These are phyloP conservation scores for Chrysochromulina parva DNA, from an alignment of 78 protist genomes.

Conservation along the genomic window DNA sequence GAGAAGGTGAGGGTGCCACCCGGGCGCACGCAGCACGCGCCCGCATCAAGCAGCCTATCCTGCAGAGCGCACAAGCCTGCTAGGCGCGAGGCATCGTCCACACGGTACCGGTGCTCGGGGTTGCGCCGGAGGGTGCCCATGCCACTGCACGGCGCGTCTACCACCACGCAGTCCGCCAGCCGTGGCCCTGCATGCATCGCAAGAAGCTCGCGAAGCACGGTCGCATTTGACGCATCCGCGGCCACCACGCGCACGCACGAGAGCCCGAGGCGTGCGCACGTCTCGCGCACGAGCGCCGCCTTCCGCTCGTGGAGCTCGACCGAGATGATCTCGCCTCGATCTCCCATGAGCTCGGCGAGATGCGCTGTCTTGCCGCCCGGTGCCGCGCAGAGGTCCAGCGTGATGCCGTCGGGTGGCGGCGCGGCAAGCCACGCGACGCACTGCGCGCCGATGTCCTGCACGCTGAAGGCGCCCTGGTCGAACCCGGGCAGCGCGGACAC, in stretches of 20 bases:
- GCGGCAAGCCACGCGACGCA: background rate
- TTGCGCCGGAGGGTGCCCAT: slow-evolving; percentile 2
- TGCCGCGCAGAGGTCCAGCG: slow-evolving; percentile 14
- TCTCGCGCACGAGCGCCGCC: background rate
- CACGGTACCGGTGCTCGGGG: background rate
- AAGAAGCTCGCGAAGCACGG: background rate
- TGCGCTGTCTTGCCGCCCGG: slow-evolving; percentile 16
- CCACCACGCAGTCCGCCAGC: background rate
- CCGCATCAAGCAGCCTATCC: background rate
- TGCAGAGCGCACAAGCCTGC: background rate
- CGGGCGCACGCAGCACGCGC: background rate
- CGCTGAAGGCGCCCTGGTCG: too few species aligned
- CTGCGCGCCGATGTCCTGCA: background rate
- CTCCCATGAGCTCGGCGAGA: background rate
- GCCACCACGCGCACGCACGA: background rate
- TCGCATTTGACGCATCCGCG: background rate
- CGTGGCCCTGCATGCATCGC: background rate
- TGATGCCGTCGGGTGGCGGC: background rate
- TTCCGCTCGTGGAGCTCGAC: background rate
- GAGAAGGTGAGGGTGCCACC: background rate
- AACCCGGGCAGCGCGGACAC: too few species aligned
- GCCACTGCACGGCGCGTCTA: slow-evolving; percentile 4
- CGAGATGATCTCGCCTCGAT: background rate
- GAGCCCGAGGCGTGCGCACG: background rate
- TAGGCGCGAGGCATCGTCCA: background rate